These are phyloP conservation scores for Suhomyces bokatorum DNA, from an alignment of 1,139 yeast species.

Conservation along the genomic window DNA sequence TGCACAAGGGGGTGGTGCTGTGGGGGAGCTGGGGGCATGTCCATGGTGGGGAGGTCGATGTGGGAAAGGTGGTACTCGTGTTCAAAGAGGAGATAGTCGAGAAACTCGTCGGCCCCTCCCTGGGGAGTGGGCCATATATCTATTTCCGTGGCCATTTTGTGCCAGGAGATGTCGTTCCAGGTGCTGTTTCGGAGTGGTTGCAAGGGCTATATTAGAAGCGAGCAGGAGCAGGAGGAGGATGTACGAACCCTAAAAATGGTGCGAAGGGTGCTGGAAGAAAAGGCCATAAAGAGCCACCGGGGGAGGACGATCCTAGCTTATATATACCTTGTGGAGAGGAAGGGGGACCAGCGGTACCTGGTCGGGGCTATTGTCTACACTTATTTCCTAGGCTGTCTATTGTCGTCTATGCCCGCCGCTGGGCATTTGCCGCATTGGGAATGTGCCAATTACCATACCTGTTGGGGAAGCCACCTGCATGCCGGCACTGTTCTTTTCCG, in stretches of 20 bases:
- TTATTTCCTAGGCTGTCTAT: too few species aligned
- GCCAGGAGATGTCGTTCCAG: constrained; percentile 1
- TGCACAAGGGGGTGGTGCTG: too few species aligned
- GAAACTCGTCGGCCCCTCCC: constrained; percentile 5
- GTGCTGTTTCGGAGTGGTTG: constrained; percentile 3
- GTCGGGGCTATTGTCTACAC: not conserved
- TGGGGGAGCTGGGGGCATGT: constrained; percentile 8
- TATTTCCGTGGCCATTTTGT: constrained; percentile 1
- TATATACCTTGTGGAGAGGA: constrained; percentile 3
- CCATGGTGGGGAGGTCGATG: constrained; percentile 5
- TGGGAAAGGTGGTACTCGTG: constrained; percentile 2
- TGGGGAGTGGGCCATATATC: constrained; percentile 1
- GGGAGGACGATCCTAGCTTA: not conserved
- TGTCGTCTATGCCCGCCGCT: not conserved
- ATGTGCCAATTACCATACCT: constrained; percentile 1
- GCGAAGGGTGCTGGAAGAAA: not conserved
- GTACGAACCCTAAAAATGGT: not conserved
- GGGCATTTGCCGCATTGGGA: constrained; percentile 1
- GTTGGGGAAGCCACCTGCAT: constrained; percentile 1
- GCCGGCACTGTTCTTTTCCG: not conserved
- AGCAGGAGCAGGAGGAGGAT: not conserved
- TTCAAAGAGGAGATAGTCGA: constrained; percentile 11
- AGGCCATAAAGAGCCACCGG: not conserved
- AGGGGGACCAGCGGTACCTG: constrained; percentile 5
- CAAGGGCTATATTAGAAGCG: not conserved